Conservation (phyloP, 2,329 filamentous ascomycete species). For the Ophiostoma fasciatum region DNA sequence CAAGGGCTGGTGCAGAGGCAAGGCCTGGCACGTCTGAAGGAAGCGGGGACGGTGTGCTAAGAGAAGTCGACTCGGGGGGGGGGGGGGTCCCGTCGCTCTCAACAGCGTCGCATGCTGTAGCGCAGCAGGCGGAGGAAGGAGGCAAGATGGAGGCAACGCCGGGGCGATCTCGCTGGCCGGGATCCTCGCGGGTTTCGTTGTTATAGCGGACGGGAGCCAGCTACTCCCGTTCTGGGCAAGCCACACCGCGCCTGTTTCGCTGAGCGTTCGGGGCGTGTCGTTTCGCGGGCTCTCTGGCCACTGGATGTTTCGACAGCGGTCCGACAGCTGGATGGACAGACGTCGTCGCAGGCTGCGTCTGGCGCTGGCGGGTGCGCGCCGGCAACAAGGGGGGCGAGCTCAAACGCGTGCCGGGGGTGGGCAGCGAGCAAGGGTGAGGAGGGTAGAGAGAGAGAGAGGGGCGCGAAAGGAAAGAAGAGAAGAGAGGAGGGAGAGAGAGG, state of each 20-base stretch:
- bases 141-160: slow-evolving; percentile 24
- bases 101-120: slow-evolving; percentile 22
- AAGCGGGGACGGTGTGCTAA: slow-evolving; percentile 9
- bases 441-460: neutral
- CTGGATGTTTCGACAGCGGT: no score
- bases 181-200: slow-evolving; percentile 8
- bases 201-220: neutral
- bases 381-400: no score
- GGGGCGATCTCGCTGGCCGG: slow-evolving; percentile 21
- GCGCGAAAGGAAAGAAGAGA: neutral
- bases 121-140: slow-evolving; percentile 33
- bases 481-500: neutral
- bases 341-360: no score
- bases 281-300: no score
- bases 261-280: no score
- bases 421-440: no score
- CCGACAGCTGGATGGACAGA: no score
- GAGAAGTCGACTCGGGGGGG: slow-evolving; percentile 7
- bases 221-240: slow-evolving; percentile 4
- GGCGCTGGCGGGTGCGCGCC: no score
- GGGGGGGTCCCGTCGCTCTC: no score
- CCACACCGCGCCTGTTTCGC: no score
- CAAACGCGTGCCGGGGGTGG: no score
- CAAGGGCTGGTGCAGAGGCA: neutral
- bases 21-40: neutral